Conservation (phyloP, 768 basidiomycete species). For the Strobilomyces echinocephalus region DNA sequence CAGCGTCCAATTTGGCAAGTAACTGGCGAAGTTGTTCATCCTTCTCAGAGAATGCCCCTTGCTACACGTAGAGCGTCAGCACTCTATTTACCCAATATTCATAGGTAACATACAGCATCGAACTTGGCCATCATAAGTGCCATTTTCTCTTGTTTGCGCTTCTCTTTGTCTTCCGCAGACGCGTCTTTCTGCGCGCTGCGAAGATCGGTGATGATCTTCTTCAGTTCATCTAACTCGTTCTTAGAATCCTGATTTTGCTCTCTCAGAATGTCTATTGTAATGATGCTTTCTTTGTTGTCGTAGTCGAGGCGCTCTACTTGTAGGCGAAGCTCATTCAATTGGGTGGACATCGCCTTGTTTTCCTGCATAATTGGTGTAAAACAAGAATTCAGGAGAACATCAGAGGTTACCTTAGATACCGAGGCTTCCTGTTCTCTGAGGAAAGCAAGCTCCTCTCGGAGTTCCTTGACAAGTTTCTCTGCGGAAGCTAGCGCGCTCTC, state of each 20-base stretch:
- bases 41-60: slow-evolving; percentile 93
- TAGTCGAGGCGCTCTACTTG: slow-evolving; percentile 91
- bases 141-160: slow-evolving; percentile 99
- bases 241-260: slow-evolving; percentile 89
- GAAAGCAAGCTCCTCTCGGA: slow-evolving; percentile 84
- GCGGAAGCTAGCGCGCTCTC: slow-evolving; percentile 76
- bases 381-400: slow-evolving; percentile 2
- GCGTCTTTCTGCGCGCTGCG: slow-evolving; percentile 80
- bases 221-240: slow-evolving; percentile 85
- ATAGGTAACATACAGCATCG: slow-evolving; percentile 64
- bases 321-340: slow-evolving; percentile 87
- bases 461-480: slow-evolving; percentile 82
- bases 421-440: slow-evolving; percentile 86
- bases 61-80: slow-evolving; percentile 39
- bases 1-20: slow-evolving; percentile 76
- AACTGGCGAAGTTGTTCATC: slow-evolving; percentile 88
- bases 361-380: slow-evolving; percentile 48
- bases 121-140: slow-evolving; percentile 99
- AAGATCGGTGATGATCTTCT: slow-evolving; percentile 70
- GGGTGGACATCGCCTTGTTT: slow-evolving; percentile 90
- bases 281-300: slow-evolving; percentile 91
- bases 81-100: neutral
- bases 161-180: slow-evolving; percentile 94
- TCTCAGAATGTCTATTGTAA: slow-evolving; percentile 91
- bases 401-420: slow-evolving; percentile 58